Evolutionary conservation across 2,329 filamentous ascomycete genomes (phyloP).

Genomic region (Geosmithia putterillii): DNA sequence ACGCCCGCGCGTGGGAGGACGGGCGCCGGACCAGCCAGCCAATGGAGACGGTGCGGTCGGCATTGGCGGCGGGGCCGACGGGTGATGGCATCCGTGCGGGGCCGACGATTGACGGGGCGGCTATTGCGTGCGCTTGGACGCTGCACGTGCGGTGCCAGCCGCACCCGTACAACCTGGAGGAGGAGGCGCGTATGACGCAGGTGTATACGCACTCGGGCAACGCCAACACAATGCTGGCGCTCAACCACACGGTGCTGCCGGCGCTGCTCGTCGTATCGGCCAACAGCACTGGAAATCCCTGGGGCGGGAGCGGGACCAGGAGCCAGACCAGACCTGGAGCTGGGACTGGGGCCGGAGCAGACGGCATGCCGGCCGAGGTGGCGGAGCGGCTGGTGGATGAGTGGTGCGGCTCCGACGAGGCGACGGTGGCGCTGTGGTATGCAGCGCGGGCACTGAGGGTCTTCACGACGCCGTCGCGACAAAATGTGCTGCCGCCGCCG

Average conservation of each 20-base stretch:
- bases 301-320: too few species aligned
- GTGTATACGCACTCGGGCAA: constrained; percentile 32
- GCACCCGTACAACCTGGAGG: too few species aligned
- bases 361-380: neutral
- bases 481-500: constrained; percentile 3
- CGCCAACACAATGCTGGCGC: constrained; percentile 41
- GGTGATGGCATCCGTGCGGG: constrained; percentile 20
- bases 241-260: constrained; percentile 46
- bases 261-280: constrained; percentile 45
- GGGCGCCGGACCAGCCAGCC: neutral
- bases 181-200: constrained; percentile 6
- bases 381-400: constrained; percentile 8
- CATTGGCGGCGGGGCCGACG: constrained; percentile 20
- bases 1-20: constrained; percentile 31
- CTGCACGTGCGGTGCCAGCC: constrained; percentile 5
- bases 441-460: constrained; percentile 38
- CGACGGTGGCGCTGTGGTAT: constrained; percentile 32
- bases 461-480: too few species aligned
- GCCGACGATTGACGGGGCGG: constrained; percentile 23
- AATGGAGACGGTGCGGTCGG: constrained; percentile 9
- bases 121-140: constrained; percentile 5
- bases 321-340: too few species aligned
- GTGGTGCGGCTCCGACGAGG: constrained; percentile 32
- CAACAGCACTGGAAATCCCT: constrained; percentile 37
- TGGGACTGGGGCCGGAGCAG: too few species aligned